phyloP scores from a whole-genome alignment of 805 yeast genomes.

The Geotrichum ghanense region DNA sequence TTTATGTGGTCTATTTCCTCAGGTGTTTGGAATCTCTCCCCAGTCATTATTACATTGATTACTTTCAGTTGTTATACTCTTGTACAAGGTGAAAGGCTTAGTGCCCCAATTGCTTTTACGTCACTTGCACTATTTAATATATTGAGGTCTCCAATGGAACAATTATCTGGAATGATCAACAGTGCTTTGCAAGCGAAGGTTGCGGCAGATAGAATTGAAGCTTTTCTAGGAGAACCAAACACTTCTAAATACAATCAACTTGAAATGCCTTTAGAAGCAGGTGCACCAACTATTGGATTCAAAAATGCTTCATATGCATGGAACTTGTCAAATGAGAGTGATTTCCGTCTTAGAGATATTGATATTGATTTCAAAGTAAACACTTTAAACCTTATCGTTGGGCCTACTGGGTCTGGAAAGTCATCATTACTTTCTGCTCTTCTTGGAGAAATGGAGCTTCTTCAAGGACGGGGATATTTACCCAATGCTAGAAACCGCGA shows the following conservation, averaged over 20 bases:
- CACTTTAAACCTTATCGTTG: slow-evolving; percentile 77
- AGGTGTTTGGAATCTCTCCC: slow-evolving; percentile 71
- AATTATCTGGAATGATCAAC: slow-evolving; percentile 79
- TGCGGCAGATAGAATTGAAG: slow-evolving; percentile 76
- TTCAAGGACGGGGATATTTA: slow-evolving; percentile 58
- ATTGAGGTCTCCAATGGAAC: slow-evolving; percentile 80
- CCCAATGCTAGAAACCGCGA: slow-evolving; percentile 71
- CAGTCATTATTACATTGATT: slow-evolving; percentile 67
- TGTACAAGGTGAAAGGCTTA: slow-evolving; percentile 56
- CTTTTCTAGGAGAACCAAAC: slow-evolving; percentile 72
- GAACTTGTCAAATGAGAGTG: slow-evolving; percentile 24
- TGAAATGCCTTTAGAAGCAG: slow-evolving; percentile 32
- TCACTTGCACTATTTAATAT: slow-evolving; percentile 78
- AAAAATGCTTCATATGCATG: slow-evolving; percentile 34
- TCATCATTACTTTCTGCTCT: slow-evolving; percentile 82
- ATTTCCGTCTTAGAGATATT: slow-evolving; percentile 69
- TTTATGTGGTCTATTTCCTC: slow-evolving; percentile 55
- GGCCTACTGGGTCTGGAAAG: slow-evolving; percentile 94
- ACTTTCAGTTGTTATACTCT: slow-evolving; percentile 76
- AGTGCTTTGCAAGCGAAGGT: slow-evolving; percentile 87
- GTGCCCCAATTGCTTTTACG: slow-evolving; percentile 91
- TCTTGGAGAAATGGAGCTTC: slow-evolving; percentile 83
- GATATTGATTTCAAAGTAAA: slow-evolving; percentile 59
- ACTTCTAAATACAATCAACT: slow-evolving; percentile 81
- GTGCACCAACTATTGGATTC: slow-evolving; percentile 66